phyloP scores from a whole-genome alignment of 2,329 filamentous ascomycete species.

The Colletotrichum sp. region DNA sequence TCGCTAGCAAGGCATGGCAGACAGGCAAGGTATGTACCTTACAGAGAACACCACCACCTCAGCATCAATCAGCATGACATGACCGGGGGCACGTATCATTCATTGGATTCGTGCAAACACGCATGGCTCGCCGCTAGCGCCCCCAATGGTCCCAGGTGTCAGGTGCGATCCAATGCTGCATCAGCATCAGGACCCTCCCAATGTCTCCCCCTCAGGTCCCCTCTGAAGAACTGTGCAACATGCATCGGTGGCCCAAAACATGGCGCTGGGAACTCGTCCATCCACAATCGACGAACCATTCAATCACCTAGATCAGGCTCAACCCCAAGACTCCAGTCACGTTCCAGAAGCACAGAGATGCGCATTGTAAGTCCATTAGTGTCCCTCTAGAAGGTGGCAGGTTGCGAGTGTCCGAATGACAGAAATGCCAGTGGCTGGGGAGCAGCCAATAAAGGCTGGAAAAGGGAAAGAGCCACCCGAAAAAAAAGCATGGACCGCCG shows the following conservation, averaged over 20 bases:
- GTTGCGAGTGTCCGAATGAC: background rate
- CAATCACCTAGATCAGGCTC: background rate
- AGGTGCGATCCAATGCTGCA: background rate
- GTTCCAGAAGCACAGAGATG: background rate
- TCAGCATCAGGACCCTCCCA: background rate
- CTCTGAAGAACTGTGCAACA: background rate
- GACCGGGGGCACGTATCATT: background rate
- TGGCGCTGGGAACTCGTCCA: background rate
- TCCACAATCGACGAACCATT: background rate
- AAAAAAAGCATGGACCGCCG: constrained; percentile 13
- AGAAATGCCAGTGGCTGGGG: background rate
- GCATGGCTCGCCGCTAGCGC: background rate
- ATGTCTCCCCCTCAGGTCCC: background rate
- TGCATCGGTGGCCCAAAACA: background rate
- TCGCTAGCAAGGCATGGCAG: background rate
- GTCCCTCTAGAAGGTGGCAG: background rate
- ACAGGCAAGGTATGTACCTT: background rate
- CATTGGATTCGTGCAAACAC: background rate
- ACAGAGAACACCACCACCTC: background rate
- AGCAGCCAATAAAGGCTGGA: background rate
- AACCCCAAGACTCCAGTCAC: background rate
- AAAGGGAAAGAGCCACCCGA: background rate
- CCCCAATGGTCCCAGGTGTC: background rate
- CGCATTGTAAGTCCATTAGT: background rate
- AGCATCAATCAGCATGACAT: background rate